Conservation (phyloP, 192 early-diverging fungal species). For the Globomyces pollinis-pini region DNA sequence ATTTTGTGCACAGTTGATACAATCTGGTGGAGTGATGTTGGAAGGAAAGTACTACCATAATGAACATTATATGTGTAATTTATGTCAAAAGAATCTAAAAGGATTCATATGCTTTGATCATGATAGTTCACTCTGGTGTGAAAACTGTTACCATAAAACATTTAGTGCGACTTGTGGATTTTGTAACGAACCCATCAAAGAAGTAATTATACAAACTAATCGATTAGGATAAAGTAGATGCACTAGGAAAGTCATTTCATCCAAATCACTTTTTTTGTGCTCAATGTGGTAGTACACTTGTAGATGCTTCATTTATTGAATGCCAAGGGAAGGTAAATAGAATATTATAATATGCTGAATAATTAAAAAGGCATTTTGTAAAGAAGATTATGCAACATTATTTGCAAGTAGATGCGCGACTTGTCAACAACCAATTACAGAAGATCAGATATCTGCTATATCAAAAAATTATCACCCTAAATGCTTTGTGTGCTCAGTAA, state of each 20-base stretch:
- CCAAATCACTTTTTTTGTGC: constrained; percentile 34
- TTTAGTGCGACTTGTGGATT: constrained; percentile 16
- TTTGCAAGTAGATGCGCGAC: constrained; percentile 21
- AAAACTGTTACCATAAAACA: constrained; percentile 16
- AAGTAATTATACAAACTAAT: constrained; percentile 5
- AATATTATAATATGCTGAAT: constrained; percentile 14
- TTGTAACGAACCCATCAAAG: constrained; percentile 21
- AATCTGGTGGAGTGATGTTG: not conserved
- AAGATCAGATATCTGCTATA: constrained; percentile 14
- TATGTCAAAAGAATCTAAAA: constrained; percentile 8
- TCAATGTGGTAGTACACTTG: constrained; percentile 22
- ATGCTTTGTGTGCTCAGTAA: constrained; percentile 27
- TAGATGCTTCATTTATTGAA: constrained; percentile 21
- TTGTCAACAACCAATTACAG: constrained; percentile 18
- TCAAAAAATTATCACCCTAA: constrained; percentile 17
- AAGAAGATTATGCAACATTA: constrained; percentile 20
- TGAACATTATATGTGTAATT: constrained; percentile 7
- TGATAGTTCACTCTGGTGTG: constrained; percentile 11
- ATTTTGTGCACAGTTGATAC: not conserved
- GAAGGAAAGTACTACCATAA: not conserved
- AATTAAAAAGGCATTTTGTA: constrained; percentile 36
- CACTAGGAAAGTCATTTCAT: constrained; percentile 24
- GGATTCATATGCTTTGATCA: constrained; percentile 19
- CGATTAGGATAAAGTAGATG: constrained; percentile 13
- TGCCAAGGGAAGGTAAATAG: constrained; percentile 32